phyloP scores from a whole-genome alignment of 2,329 filamentous ascomycete genomes.

The Talaromyces funiculosus region DNA sequence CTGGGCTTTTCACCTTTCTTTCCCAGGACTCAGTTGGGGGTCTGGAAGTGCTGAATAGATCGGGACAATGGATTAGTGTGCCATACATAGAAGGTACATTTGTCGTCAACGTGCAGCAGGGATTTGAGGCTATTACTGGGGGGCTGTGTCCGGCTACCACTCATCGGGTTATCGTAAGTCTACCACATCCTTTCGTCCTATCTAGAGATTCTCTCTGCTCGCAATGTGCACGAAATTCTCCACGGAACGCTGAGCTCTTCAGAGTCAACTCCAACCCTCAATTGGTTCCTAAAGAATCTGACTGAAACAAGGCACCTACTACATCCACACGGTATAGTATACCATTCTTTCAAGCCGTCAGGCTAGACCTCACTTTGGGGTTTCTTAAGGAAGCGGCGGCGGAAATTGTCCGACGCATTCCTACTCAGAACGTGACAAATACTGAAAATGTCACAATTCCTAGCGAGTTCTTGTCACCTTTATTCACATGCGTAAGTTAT shows the following conservation, averaged over 20 bases:
- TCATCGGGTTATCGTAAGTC: conserved; percentile 41
- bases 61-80: conserved; percentile 38
- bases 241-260: not conserved
- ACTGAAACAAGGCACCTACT: conserved; percentile 34
- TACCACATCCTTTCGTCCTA: not conserved
- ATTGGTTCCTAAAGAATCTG: too few relatives aligned
- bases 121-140: conserved; percentile 42
- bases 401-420: conserved; percentile 28
- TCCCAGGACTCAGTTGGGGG: conserved; percentile 39
- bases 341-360: conserved; percentile 53
- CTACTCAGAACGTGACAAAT: conserved; percentile 25
- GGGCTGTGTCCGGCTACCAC: conserved; percentile 45
- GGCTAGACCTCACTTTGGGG: conserved; percentile 46
- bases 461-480: conserved; percentile 32
- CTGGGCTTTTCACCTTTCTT: conserved; percentile 60
- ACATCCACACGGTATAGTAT: conserved; percentile 39
- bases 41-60: conserved; percentile 30
- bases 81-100: conserved; percentile 33
- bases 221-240: not conserved
- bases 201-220: not conserved
- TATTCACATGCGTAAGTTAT: conserved; percentile 31
- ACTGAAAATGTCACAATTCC: conserved; percentile 32
- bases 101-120: conserved; percentile 48
- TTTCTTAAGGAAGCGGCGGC: conserved; percentile 27
- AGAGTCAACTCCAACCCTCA: too few relatives aligned